phyloP scores from a whole-genome alignment of 2,329 filamentous ascomycete species.

The Cryphonectria radicalis region DNA sequence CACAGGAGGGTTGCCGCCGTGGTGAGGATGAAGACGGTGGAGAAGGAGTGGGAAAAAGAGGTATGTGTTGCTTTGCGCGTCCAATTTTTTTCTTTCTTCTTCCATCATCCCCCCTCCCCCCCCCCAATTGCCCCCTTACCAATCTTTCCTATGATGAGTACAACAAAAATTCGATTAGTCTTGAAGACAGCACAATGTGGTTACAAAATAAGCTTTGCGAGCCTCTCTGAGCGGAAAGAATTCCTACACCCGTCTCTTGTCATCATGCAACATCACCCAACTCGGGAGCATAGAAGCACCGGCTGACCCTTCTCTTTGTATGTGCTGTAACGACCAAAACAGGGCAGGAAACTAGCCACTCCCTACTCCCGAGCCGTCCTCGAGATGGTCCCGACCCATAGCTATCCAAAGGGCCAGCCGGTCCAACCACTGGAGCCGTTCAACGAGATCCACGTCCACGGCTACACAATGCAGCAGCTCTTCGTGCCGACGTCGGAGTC shows the following conservation, averaged over 20 bases:
- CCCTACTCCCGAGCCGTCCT: slow-evolving; percentile 79
- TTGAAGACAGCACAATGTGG: slow-evolving; percentile 91
- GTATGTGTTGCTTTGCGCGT: slow-evolving; percentile 61
- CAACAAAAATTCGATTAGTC: slow-evolving; percentile 96
- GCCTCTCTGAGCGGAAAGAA: slow-evolving; percentile 66
- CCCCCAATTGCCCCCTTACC: slow-evolving; percentile 17
- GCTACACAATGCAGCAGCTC: slow-evolving; percentile 65
- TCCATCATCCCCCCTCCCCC: not conserved
- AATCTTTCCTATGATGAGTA: slow-evolving; percentile 56
- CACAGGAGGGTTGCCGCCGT: slow-evolving; percentile 85
- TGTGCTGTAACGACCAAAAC: slow-evolving; percentile 8
- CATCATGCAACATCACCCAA: slow-evolving; percentile 14
- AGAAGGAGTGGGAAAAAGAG: slow-evolving; percentile 75
- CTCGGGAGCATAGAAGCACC: slow-evolving; percentile 20
- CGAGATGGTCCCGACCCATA: slow-evolving; percentile 78
- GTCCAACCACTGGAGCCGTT: slow-evolving; percentile 59
- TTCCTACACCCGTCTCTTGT: slow-evolving; percentile 25
- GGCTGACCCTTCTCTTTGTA: slow-evolving; percentile 31
- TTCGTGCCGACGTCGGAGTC: slow-evolving; percentile 68
- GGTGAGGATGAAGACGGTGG: slow-evolving; percentile 81
- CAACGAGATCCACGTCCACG: slow-evolving; percentile 68
- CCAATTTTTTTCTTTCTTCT: not conserved
- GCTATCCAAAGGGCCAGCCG: slow-evolving; percentile 53
- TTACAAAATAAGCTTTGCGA: slow-evolving; percentile 81
- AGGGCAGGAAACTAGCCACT: slow-evolving; percentile 78